Base-by-base conservation (phyloP, 805 yeast genomes). In the Wickerhamomyces hampshirensis region DNA sequence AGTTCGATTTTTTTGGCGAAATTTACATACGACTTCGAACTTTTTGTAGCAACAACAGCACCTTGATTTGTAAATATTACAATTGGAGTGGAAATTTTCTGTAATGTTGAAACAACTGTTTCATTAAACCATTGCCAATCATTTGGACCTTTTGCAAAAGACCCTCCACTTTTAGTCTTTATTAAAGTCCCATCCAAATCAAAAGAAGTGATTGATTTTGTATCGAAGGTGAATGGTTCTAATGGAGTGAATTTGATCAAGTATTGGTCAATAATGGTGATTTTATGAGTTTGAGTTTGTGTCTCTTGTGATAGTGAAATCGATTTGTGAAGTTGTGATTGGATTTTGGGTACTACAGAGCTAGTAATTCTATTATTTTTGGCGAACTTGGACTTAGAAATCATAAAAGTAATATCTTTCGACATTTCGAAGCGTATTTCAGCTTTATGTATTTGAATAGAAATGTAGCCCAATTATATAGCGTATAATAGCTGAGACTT, bases 21-120 rank as follows among this genome's bases (percentile, higher is more conserved):
- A 16, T 63, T 63, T 4, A 50, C 31, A 28, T 56, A 47, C 13
- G 71, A 64, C 34, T 56, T 63, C 13, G 53, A 52, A 4, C 61
- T 58, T 33, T 55, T 54, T 1, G 53, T 59, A 10, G 70, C 71
- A 0, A 75, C 60, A 3, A 79, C 71, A 0, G 78, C 82, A 15
- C 91, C 95, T 57, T 91, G 98, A 54, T 91, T 91, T 1, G 96
- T 76, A 55, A 91, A 85, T 2, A 91, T 72, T 4, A 81, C 89
- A 4, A 88, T 43, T 9, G 50, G 44, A 3, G 35, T 31, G n/a
- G 12, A 18, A 10, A 46, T n/a, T 5, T 17, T 7, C 18, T 29
- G 13, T 5, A 48, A 33, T 24, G 14, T 42, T 26, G 23, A 35
- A 4, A 35, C 36, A 6, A 53, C 52, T n/a, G 49, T 56, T 21